Percentiles rank a stretch among this genome's conserved stretches.
phyloP scores from a whole-genome alignment of 805 yeast genomes.

The Clavispora phyllophila region DNA sequence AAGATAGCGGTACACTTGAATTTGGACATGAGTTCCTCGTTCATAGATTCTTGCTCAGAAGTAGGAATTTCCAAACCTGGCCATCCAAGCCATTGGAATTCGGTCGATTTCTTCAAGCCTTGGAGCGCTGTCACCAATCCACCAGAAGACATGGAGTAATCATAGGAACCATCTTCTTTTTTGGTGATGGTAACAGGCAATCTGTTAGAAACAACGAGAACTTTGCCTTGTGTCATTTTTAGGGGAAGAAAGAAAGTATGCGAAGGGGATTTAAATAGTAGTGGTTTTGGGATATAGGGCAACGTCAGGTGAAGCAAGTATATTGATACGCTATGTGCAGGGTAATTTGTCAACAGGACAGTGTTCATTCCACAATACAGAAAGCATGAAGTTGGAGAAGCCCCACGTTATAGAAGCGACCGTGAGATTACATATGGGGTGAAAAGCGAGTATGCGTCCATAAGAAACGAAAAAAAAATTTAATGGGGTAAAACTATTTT shows the following conservation, averaged over 20 bases:
- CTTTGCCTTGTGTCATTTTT: slow-evolving; percentile 48
- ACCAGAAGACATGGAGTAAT: slow-evolving; percentile 91
- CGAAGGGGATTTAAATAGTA: not conserved
- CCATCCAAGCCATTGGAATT: slow-evolving; percentile 99
- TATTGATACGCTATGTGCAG: not conserved
- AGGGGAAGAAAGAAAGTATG: not conserved
- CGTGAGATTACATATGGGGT: too few species aligned
- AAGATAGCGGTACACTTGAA: slow-evolving; percentile 90
- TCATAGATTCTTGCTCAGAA: slow-evolving; percentile 64
- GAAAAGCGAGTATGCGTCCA: too few species aligned
- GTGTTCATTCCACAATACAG: not conserved
- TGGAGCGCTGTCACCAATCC: slow-evolving; percentile 95
- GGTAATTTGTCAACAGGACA: not conserved
- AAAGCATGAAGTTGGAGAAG: too few species aligned
- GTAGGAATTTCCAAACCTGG: slow-evolving; percentile 81
- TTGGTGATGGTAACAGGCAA: slow-evolving; percentile 89
- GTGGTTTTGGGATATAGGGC: not conserved
- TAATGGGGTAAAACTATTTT: too few species aligned
- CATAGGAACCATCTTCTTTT: slow-evolving; percentile 57
- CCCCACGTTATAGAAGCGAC: too few species aligned
- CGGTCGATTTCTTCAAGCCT: slow-evolving; percentile 76
- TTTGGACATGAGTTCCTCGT: slow-evolving; percentile 62
- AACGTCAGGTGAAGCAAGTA: not conserved
- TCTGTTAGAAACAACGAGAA: slow-evolving; percentile 89
- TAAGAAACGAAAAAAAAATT: too few species aligned